These are phyloP conservation scores for Alternaria hordeiaustralica DNA, from an alignment of 2,329 filamentous ascomycete genomes.

Conservation along the genomic window DNA sequence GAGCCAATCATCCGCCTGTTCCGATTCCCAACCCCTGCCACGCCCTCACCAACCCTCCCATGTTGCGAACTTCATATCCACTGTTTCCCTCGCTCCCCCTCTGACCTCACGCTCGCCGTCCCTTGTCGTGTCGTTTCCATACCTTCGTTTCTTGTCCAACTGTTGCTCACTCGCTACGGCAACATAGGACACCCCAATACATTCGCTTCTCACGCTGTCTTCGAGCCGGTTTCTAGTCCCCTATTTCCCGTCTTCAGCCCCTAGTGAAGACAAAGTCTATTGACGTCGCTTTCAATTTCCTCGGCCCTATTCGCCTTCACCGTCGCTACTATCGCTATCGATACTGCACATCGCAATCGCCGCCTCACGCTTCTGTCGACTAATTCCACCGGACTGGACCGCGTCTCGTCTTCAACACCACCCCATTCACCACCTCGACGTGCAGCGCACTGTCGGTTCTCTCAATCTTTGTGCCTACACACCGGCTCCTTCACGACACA, in stretches of 20 bases:
- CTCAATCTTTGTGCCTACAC: conserved; percentile 14
- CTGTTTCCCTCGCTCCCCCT: conserved; percentile 27
- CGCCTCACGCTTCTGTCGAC: conserved; percentile 1
- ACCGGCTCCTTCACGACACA: conserved; percentile 9
- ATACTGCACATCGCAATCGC: conserved; percentile 3
- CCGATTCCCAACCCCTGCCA: conserved; percentile 7
- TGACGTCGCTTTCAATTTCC: conserved; percentile 12
- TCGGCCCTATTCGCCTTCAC: conserved; percentile 13
- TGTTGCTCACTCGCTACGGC: conserved; percentile 46
- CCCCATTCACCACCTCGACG: conserved; percentile 16
- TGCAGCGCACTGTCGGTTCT: conserved; percentile 29
- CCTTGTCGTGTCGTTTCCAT: conserved; percentile 19
- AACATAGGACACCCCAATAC: conserved; percentile 29
- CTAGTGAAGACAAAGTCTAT: conserved; percentile 9
- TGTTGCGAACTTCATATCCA: conserved; percentile 32
- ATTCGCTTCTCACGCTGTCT: conserved; percentile 14
- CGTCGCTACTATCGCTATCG: conserved; percentile 6
- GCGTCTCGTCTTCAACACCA: conserved; percentile 3
- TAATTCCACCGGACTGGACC: conserved; percentile 13
- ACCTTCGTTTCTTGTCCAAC: conserved; percentile 36
- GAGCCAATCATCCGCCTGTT: conserved; percentile 24
- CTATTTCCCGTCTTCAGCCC: conserved; percentile 2
- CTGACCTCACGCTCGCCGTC: conserved; percentile 23
- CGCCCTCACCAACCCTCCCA: conserved; percentile 4
- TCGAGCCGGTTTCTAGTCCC: conserved; percentile 2